phyloP scores from a whole-genome alignment of 345 rosid genomes.

The Aegle marmelos region DNA sequence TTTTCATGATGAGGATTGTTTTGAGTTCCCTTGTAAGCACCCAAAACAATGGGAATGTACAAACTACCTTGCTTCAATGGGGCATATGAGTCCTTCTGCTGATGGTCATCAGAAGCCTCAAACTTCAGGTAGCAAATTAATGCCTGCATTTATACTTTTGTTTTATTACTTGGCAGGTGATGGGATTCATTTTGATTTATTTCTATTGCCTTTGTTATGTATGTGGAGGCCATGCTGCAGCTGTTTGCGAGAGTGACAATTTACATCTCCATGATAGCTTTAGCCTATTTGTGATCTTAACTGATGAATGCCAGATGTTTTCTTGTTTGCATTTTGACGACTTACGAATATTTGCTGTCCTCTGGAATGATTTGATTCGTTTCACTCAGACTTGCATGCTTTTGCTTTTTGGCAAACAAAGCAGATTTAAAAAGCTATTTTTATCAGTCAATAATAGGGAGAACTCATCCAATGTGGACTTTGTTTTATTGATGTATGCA shows the following conservation, averaged over 20 bases:
- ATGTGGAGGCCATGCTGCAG: not conserved
- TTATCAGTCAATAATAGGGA: not conserved
- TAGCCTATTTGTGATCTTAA: not conserved
- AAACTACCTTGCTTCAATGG: conserved; percentile 18
- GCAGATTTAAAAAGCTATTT: not conserved
- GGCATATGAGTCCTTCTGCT: conserved; percentile 19
- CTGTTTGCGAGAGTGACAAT: not conserved
- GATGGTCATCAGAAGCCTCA: conserved; percentile 3
- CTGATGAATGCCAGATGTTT: not conserved
- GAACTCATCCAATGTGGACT: not conserved
- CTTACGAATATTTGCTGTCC: not conserved
- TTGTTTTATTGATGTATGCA: not conserved
- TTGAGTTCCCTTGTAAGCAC: conserved; percentile 41
- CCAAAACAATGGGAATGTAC: conserved; percentile 34
- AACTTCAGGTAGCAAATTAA: conserved; percentile 36
- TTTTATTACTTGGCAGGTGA: not conserved
- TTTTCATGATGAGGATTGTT: conserved; percentile 38
- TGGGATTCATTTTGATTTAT: not conserved
- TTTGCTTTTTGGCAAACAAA: not conserved
- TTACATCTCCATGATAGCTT: not conserved
- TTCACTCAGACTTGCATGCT: not conserved
- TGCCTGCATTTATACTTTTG: not conserved
- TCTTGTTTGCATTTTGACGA: not conserved
- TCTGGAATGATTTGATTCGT: not conserved
- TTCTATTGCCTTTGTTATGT: not conserved